Conservation (phyloP, 2,329 filamentous ascomycete species). For the Botrytis tulipae region DNA sequence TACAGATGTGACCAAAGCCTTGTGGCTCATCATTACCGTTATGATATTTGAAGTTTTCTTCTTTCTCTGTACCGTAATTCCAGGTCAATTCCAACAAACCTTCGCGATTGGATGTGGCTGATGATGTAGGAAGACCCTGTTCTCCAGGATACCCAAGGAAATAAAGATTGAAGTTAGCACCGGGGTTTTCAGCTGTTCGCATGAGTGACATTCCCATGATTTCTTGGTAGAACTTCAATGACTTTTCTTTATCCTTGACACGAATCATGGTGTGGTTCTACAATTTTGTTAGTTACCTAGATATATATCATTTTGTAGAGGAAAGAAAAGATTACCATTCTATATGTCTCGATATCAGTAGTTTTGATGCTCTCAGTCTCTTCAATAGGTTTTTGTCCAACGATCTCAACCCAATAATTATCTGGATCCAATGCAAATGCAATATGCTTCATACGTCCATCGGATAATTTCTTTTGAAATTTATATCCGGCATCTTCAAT, state of each 20-base stretch:
- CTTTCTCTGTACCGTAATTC: constrained; percentile 81
- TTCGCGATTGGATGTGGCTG: constrained; percentile 63
- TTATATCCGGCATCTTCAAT: constrained; percentile 86
- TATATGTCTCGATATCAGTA: constrained; percentile 74
- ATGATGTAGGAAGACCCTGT: constrained; percentile 52
- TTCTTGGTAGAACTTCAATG: constrained; percentile 79
- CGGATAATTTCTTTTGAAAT: constrained; percentile 92
- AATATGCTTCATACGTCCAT: constrained; percentile 83
- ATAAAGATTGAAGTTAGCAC: constrained; percentile 82
- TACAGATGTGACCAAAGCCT: constrained; percentile 91
- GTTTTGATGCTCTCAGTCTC: constrained; percentile 68
- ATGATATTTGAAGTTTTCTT: constrained; percentile 81
- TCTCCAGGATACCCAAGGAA: constrained; percentile 77
- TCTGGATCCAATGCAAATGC: constrained; percentile 90
- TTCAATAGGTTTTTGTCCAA: constrained; percentile 69
- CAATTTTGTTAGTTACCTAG: not conserved
- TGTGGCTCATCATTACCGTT: constrained; percentile 89
- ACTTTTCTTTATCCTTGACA: constrained; percentile 76
- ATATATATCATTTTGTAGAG: not conserved
- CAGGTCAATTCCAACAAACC: constrained; percentile 89
- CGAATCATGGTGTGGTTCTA: constrained; percentile 93
- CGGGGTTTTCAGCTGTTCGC: constrained; percentile 67
- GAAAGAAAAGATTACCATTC: constrained; percentile 50
- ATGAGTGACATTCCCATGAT: constrained; percentile 84
- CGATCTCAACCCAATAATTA: constrained; percentile 80